Conservation (phyloP, 257 asterid species). For the Solanum bukasovii region DNA sequence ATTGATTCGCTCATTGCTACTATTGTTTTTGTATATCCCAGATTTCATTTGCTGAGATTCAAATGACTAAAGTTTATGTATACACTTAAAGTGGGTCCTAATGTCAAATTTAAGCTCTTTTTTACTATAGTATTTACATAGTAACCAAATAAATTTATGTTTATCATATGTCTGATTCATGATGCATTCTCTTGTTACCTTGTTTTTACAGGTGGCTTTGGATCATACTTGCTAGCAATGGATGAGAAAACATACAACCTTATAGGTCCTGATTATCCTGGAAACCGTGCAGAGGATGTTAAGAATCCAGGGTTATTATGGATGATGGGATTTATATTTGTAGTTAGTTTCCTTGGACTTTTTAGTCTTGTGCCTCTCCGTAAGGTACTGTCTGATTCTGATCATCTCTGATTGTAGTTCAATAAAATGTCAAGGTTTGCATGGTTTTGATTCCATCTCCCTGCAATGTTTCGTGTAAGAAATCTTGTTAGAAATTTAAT, state of each 20-base stretch:
- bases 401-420: neutral
- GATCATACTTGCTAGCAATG: slow-evolving; percentile 88
- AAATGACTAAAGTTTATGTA: neutral
- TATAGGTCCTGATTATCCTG: slow-evolving; percentile 90
- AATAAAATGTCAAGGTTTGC: neutral
- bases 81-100: neutral
- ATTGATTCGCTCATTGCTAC: neutral
- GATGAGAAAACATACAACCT: slow-evolving; percentile 85
- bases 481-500: neutral
- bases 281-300: slow-evolving; percentile 86
- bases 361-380: slow-evolving; percentile 94
- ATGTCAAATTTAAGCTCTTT: neutral
- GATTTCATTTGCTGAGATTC: neutral
- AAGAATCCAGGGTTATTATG: slow-evolving; percentile 83
- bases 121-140: neutral
- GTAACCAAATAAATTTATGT: neutral
- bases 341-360: slow-evolving; percentile 89
- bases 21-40: neutral
- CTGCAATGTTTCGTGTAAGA: neutral
- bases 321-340: slow-evolving; percentile 87
- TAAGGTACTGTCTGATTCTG: slow-evolving; percentile 37
- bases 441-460: neutral
- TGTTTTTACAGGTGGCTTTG: slow-evolving; percentile 69
- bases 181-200: neutral
- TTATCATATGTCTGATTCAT: neutral